Evolutionary conservation across 352 stramenopile species (phyloP).

Genomic region (Pythium periplocum): DNA sequence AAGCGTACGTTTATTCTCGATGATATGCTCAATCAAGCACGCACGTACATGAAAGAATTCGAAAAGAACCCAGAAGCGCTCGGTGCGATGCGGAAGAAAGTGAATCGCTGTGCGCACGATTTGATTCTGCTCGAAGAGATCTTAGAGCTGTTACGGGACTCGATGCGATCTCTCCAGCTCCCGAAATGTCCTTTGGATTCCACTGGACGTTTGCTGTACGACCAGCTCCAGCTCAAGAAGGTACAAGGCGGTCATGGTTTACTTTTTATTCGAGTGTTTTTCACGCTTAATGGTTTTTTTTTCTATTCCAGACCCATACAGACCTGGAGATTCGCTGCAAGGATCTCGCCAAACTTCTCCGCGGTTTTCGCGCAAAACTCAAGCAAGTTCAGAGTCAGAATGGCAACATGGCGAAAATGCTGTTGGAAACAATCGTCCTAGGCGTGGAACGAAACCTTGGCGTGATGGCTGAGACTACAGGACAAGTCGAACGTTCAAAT

Average conservation of each 20-base stretch:
- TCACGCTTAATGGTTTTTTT: neutral
- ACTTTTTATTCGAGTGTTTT: too few relatives aligned
- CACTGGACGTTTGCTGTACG: conserved; percentile 86
- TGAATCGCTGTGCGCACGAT: conserved; percentile 92
- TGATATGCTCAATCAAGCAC: conserved; percentile 92
- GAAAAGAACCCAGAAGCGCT: conserved; percentile 90
- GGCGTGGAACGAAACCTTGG: conserved; percentile 59
- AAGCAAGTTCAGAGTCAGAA: conserved; percentile 83
- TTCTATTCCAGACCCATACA: conserved; percentile 35
- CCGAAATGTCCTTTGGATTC: conserved; percentile 87
- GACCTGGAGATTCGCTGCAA: conserved; percentile 89
- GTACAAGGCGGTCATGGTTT: conserved; percentile 5
- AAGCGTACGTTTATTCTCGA: conserved; percentile 95
- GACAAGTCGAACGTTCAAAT: conserved; percentile 65
- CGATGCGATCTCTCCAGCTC: conserved; percentile 89
- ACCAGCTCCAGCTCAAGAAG: conserved; percentile 89
- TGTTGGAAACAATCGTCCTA: conserved; percentile 57
- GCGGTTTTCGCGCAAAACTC: conserved; percentile 87
- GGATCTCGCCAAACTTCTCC: conserved; percentile 92
- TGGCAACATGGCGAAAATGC: conserved; percentile 66
- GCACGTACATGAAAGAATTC: conserved; percentile 89
- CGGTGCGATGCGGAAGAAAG: conserved; percentile 81
- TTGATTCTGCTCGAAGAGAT: conserved; percentile 96
- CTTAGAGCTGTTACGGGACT: conserved; percentile 92
- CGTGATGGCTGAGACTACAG: conserved; percentile 44